A percentile compares a stretch with the other conserved stretches of the same genome.
phyloP scores from a whole-genome alignment of 2,329 filamentous ascomycete species.

The Cercospora zeae-maydis region DNA sequence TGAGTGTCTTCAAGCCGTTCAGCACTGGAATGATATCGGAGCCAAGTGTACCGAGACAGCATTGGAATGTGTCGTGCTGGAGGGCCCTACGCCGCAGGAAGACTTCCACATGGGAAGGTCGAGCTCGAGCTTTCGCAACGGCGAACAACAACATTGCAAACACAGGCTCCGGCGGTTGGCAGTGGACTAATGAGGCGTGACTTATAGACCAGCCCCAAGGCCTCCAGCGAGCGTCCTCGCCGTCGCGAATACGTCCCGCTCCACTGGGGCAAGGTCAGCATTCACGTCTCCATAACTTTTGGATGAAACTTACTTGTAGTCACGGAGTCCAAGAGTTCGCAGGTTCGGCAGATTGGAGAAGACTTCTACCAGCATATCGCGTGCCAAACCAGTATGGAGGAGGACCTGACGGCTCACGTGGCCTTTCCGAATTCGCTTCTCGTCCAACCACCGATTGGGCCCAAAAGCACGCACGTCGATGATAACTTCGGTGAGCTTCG shows the following conservation, averaged over 20 bases:
- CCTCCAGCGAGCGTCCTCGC: slow-evolving; percentile 44
- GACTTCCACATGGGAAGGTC: slow-evolving; percentile 24
- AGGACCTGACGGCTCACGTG: slow-evolving; percentile 25
- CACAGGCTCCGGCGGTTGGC: neutral
- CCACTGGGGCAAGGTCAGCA: slow-evolving; percentile 32
- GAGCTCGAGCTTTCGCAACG: slow-evolving; percentile 19
- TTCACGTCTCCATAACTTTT: neutral
- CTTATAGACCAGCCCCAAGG: slow-evolving; percentile 50
- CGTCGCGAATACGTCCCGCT: slow-evolving; percentile 50
- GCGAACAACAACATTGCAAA: slow-evolving; percentile 27
- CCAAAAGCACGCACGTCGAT: slow-evolving; percentile 43
- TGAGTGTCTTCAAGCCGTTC: slow-evolving; percentile 20
- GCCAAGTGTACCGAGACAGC: neutral
- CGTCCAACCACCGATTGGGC: slow-evolving; percentile 7
- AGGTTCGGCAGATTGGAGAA: slow-evolving; percentile 55
- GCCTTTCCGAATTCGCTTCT: slow-evolving; percentile 14
- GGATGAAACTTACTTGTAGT: slow-evolving; percentile 46
- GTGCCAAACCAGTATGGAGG: slow-evolving; percentile 46
- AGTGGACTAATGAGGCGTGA: too few species aligned
- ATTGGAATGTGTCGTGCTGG: slow-evolving; percentile 2
- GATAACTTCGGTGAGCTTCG: slow-evolving; percentile 49
- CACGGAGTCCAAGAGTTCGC: slow-evolving; percentile 56
- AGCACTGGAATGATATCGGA: slow-evolving; percentile 11
- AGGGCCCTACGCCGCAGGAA: slow-evolving; percentile 24
- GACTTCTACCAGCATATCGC: slow-evolving; percentile 55